phyloP scores from a whole-genome alignment of 2,329 filamentous ascomycete species.

The Ustulina deusta region DNA sequence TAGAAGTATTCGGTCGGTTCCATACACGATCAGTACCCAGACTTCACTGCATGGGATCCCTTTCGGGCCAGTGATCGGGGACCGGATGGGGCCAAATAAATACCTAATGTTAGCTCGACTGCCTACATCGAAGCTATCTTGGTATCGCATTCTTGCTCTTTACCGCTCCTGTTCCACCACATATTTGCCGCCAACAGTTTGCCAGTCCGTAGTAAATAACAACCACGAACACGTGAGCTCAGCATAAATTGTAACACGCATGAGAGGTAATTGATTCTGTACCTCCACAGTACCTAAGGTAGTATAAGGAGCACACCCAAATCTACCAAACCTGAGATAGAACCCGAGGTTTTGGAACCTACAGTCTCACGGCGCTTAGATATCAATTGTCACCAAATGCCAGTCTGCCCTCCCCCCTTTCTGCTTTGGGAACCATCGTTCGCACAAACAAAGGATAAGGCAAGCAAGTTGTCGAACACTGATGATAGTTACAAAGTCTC shows the following conservation, averaged over 20 bases:
- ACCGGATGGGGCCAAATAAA: conserved; percentile 16
- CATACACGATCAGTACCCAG: conserved; percentile 1
- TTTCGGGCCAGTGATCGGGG: conserved; percentile 2
- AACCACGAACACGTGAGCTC: no score
- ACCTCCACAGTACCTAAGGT: not conserved
- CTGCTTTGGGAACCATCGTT: not conserved
- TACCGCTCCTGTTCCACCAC: not conserved
- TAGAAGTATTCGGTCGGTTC: conserved; percentile 30
- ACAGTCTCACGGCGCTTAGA: conserved; percentile 4
- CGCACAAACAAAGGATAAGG: not conserved
- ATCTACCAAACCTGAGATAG: not conserved
- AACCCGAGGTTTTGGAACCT: not conserved
- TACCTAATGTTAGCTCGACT: no score
- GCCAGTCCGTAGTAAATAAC: no score
- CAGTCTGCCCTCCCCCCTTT: not conserved
- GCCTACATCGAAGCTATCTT: not conserved
- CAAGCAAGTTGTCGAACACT: no score
- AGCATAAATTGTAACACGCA: not conserved
- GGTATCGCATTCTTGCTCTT: not conserved
- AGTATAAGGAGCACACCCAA: not conserved
- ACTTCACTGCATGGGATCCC: no score
- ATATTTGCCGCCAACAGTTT: not conserved
- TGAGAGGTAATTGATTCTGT: not conserved
- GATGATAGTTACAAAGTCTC: not conserved
- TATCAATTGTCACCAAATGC: not conserved